Evolutionary conservation across 208 protist species (phyloP).

Genomic region (Crithidia bombi): DNA sequence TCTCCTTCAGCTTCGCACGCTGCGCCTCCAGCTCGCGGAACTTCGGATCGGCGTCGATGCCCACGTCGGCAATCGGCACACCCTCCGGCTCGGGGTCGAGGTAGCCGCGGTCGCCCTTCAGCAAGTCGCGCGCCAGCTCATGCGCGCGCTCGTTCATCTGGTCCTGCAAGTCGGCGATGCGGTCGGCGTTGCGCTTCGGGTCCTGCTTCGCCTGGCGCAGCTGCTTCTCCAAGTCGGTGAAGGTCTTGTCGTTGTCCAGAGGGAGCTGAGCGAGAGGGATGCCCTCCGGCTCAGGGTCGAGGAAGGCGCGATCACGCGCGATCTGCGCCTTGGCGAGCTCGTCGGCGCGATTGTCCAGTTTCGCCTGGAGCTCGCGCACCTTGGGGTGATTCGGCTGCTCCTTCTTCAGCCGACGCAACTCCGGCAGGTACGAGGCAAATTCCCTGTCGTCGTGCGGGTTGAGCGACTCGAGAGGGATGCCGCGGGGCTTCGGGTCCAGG

Average conservation of each 20-base stretch:
- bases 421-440: conserved; percentile 58
- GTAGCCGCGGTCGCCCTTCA: conserved; percentile 72
- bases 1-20: conserved; percentile 71
- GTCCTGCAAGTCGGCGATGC: conserved; percentile 54
- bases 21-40: conserved; percentile 67
- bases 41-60: conserved; percentile 52
- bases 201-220: conserved; percentile 56
- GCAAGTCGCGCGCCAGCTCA: conserved; percentile 60
- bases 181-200: conserved; percentile 51
- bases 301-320: conserved; percentile 58
- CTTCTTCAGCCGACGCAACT: conserved; percentile 73
- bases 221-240: conserved; percentile 70
- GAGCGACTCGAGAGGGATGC: conserved; percentile 63
- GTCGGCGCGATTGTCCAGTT: conserved; percentile 54
- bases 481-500: conserved; percentile 59
- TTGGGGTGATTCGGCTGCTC: conserved; percentile 54
- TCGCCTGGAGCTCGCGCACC: conserved; percentile 53
- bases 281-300: conserved; percentile 71
- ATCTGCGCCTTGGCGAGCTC: conserved; percentile 61
- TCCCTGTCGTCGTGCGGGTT: conserved; percentile 62
- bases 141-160: conserved; percentile 67
- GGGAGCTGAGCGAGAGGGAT: conserved; percentile 63
- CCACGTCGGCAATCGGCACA: conserved; percentile 64
- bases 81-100: conserved; percentile 79
- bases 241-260: conserved; percentile 65